These are phyloP conservation scores for Abrus pulchellus DNA, from an alignment of 306 rosid genomes.

Conservation along the genomic window DNA sequence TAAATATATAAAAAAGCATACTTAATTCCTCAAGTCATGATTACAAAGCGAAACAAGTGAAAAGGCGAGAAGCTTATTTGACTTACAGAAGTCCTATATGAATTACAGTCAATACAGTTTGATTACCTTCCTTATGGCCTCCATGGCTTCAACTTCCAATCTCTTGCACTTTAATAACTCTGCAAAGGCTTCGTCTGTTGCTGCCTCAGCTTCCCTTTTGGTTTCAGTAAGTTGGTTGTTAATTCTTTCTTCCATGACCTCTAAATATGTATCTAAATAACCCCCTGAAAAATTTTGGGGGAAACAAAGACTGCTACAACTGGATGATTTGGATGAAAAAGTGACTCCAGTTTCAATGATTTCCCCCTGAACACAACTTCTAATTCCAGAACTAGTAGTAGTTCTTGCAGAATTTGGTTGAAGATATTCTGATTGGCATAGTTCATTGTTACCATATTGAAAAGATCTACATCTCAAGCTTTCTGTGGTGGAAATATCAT, in stretches of 20 bases:
- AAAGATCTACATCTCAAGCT: constrained; percentile 55
- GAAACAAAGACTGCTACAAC: constrained; percentile 54
- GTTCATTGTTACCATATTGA: constrained; percentile 49
- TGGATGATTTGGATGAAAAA: constrained; percentile 53
- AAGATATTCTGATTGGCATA: constrained; percentile 47
- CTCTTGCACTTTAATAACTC: constrained; percentile 56
- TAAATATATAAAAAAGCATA: constrained; percentile 9
- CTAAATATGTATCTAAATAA: constrained; percentile 53
- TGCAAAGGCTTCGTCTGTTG: constrained; percentile 51
- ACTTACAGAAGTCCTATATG: constrained; percentile 23
- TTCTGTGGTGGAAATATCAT: constrained; percentile 52
- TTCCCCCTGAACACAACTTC: constrained; percentile 54
- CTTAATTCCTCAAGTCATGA: constrained; percentile 15
- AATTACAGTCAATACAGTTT: constrained; percentile 21
- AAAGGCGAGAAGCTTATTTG: constrained; percentile 25
- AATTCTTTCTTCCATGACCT: constrained; percentile 59
- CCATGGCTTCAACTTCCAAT: constrained; percentile 70
- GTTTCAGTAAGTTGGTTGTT: constrained; percentile 58
- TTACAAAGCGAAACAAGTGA: constrained; percentile 26
- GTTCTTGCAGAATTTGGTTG: constrained; percentile 54
- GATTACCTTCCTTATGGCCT: constrained; percentile 71
- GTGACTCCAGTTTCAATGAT: constrained; percentile 45
- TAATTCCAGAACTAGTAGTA: constrained; percentile 43
- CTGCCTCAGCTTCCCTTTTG: constrained; percentile 61
- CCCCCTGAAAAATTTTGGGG: constrained; percentile 58